Conservation (phyloP, 176 grass and related monocot genomes). For the Oryza nivara region DNA sequence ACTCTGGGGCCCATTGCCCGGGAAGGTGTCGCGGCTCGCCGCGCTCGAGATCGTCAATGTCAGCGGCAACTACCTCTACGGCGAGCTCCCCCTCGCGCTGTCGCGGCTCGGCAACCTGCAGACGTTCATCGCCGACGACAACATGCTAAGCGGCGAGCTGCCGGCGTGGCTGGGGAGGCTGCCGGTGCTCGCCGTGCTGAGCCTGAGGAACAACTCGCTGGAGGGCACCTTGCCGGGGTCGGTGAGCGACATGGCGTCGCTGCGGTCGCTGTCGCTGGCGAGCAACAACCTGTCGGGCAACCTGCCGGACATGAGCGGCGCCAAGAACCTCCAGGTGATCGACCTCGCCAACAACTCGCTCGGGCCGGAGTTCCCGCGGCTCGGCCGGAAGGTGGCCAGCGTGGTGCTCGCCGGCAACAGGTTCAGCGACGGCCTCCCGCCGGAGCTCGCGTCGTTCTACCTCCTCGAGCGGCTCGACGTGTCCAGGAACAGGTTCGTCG, state of each 20-base stretch:
- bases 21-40: conserved; percentile 71
- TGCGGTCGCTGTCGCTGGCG: conserved; percentile 70
- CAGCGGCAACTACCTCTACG: conserved; percentile 86
- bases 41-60: conserved; percentile 89
- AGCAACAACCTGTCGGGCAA: conserved; percentile 74
- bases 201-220: conserved; percentile 82
- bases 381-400: conserved; percentile 71
- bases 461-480: conserved; percentile 80
- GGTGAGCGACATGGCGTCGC: conserved; percentile 44
- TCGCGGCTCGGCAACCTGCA: conserved; percentile 74
- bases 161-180: conserved; percentile 55
- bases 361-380: conserved; percentile 76
- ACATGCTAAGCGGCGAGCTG: conserved; percentile 69
- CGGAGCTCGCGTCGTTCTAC: conserved; percentile 59
- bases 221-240: conserved; percentile 62
- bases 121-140: conserved; percentile 85
- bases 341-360: conserved; percentile 89
- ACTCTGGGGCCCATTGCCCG: conserved; percentile 79
- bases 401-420: conserved; percentile 71
- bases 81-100: conserved; percentile 59
- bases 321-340: conserved; percentile 73
- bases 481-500: conserved; percentile 78
- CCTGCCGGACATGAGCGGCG: conserved; percentile 68
- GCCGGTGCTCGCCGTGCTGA: conserved; percentile 72
- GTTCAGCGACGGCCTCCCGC: conserved; percentile 65